These are phyloP conservation scores for Pseudogymnoascus sp. DNA, from an alignment of 2,329 filamentous ascomycete genomes.

Conservation along the genomic window DNA sequence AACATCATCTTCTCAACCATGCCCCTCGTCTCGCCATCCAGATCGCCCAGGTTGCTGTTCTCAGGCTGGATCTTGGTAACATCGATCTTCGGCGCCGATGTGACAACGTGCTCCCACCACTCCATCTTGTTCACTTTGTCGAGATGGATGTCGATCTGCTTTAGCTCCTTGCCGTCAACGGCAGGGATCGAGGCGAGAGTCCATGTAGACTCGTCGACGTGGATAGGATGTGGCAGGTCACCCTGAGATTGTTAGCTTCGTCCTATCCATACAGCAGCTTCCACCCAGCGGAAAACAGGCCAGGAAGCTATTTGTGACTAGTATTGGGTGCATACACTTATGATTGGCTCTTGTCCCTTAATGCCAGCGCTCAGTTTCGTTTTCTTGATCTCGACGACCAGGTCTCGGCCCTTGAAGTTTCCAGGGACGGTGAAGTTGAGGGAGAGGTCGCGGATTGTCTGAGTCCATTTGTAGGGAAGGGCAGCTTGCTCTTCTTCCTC, in stretches of 20 bases:
- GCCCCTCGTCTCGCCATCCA: conserved; percentile 86
- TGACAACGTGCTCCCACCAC: conserved; percentile 95
- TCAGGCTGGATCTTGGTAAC: conserved; percentile 92
- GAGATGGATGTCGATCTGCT: conserved; percentile 70
- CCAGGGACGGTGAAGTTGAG: conserved; percentile 69
- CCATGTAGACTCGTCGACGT: conserved; percentile 87
- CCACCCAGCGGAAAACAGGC: background rate
- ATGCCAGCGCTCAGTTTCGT: conserved; percentile 68
- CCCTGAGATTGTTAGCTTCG: conserved; percentile 49
- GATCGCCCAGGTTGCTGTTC: conserved; percentile 80
- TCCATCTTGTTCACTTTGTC: conserved; percentile 96
- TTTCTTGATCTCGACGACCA: conserved; percentile 77
- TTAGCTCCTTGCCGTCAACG: conserved; percentile 54
- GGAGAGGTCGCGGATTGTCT: conserved; percentile 84
- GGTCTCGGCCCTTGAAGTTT: conserved; percentile 76
- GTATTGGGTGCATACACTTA: conserved; percentile 51
- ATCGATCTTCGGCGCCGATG: conserved; percentile 81
- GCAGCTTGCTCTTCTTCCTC: conserved; percentile 82
- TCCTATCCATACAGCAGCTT: background rate
- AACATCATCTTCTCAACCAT: conserved; percentile 99
- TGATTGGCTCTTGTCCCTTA: conserved; percentile 80
- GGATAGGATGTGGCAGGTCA: conserved; percentile 71
- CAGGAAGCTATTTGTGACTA: background rate
- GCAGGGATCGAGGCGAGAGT: conserved; percentile 63
- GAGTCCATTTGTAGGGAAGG: conserved; percentile 95